Evolutionary conservation across 257 asterid species (phyloP).

Genomic region (Osmanthus fragrans): DNA sequence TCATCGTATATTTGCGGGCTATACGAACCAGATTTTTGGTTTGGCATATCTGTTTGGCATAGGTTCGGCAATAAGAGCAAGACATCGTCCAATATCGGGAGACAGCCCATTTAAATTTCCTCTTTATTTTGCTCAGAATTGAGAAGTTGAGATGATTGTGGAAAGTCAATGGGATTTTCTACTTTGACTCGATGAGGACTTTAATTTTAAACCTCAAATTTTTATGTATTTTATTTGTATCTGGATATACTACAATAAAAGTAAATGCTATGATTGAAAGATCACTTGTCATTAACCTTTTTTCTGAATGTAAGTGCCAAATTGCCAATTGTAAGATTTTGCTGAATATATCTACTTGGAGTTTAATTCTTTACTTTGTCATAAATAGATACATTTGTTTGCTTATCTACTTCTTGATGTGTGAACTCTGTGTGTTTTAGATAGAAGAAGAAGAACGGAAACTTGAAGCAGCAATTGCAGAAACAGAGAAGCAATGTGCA

Average conservation of each 20-base stretch:
- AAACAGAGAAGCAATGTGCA: conserved; percentile 88
- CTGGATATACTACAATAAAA: conserved; percentile 5
- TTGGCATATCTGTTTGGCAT: not conserved
- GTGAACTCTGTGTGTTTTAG: conserved; percentile 29
- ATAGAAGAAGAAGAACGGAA: conserved; percentile 95
- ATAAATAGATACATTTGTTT: conserved; percentile 20
- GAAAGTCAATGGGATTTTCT: conserved; percentile 8
- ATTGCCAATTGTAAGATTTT: conserved; percentile 16
- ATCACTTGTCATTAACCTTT: not conserved
- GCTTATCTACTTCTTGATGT: not conserved
- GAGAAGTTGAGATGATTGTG: conserved; percentile 4
- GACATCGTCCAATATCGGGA: not conserved
- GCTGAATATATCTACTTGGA: conserved; percentile 12
- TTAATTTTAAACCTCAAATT: not conserved
- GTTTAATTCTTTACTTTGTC: conserved; percentile 20
- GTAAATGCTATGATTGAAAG: conserved; percentile 7
- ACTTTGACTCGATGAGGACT: conserved; percentile 20
- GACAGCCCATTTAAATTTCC: not conserved
- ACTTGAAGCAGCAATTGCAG: conserved; percentile 94
- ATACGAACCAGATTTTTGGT: not conserved
- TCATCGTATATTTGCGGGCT: not conserved
- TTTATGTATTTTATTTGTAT: conserved; percentile 13
- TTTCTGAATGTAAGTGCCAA: conserved; percentile 9
- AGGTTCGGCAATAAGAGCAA: not conserved
- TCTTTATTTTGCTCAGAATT: conserved; percentile 4